These are phyloP conservation scores for Rosa multiflora DNA, from an alignment of 306 rosid genomes.

Conservation along the genomic window DNA sequence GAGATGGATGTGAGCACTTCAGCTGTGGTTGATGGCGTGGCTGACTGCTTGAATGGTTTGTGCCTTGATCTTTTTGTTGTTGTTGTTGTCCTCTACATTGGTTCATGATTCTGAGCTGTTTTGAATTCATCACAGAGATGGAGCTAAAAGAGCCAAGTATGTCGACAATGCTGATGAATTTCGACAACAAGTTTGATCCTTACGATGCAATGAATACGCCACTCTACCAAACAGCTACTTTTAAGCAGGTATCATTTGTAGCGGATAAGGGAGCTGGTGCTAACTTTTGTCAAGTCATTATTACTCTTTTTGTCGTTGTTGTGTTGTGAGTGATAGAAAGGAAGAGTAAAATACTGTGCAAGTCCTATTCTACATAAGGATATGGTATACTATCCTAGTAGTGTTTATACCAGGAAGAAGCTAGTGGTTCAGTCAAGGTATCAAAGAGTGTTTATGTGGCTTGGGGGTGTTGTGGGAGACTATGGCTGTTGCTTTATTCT, in stretches of 20 bases:
- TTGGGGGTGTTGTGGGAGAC: not conserved
- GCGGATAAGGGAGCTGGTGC: not conserved
- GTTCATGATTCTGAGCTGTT: conserved; percentile 18
- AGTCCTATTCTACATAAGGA: no score
- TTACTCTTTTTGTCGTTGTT: not conserved
- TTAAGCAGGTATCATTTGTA: conserved; percentile 69
- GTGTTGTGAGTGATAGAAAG: not conserved
- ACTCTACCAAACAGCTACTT: conserved; percentile 90
- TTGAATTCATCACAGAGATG: conserved; percentile 40
- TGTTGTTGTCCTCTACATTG: not conserved
- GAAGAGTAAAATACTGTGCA: no score
- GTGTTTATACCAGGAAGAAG: not conserved
- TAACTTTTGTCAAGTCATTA: not conserved
- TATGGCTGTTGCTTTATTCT: not conserved
- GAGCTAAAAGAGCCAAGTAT: conserved; percentile 58
- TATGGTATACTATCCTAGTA: not conserved
- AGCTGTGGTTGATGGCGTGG: conserved; percentile 21
- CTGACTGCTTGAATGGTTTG: conserved; percentile 49
- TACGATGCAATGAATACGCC: conserved; percentile 71
- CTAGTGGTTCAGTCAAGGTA: not conserved
- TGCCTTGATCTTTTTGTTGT: conserved; percentile 5
- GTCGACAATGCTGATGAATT: conserved; percentile 76
- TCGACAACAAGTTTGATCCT: conserved; percentile 76
- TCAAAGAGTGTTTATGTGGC: not conserved
- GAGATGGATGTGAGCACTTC: conserved; percentile 55